Evolutionary conservation across 768 basidiomycete genomes (phyloP), one percentile per base, ranked within the genome.

Genomic region (Leccinum imitatum): DNA sequence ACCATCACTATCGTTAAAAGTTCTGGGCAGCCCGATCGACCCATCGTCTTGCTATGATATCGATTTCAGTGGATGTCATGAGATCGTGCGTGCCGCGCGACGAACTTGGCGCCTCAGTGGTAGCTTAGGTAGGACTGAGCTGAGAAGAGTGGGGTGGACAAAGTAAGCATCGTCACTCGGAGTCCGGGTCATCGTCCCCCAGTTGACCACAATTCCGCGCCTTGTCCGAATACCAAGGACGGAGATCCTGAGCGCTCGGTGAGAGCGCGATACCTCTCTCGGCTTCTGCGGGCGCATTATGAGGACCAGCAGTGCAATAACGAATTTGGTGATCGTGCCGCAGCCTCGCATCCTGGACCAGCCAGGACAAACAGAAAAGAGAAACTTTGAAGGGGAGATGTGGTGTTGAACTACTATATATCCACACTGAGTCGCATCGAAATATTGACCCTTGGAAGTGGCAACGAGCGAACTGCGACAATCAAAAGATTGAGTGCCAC

Each of bases 191-290:
- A 41, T 72, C 67, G 2, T 82, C 78, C 50, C 68, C 65, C 14
- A 72, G 61, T 31, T 66, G 62, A 50, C 52, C 54, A 4, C 53
- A 62, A 48, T 76, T 69, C 54, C 73, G 65, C 1, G 54, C 39
- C 53, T 64, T 71, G 55, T 74, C 70, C 0, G 75, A 73, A 70
- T 94, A 94, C 91, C 91, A 94, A 6, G 91, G 91, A 23, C 84
- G 86, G 13, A 91, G 81, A 62, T 94, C 92, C 66, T 91, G 88
- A 6, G 79, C 82, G 3, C 25, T 25, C 25, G 25, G 25, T 25
- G 25, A 25, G 25, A 25, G 25, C 25, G 25, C 25, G 25, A 25
- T 25, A 25, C 25, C 27, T 27, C 27, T 27, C 27, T 27, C 27
- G 27, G 27, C 27, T 27, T 27, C 27, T 27, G 27, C 27, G 27